A percentile compares a stretch with the other conserved stretches of the same genome.
phyloP scores from a whole-genome alignment of 192 early-diverging fungal species.

The Rhizoclosmatium sp. region DNA sequence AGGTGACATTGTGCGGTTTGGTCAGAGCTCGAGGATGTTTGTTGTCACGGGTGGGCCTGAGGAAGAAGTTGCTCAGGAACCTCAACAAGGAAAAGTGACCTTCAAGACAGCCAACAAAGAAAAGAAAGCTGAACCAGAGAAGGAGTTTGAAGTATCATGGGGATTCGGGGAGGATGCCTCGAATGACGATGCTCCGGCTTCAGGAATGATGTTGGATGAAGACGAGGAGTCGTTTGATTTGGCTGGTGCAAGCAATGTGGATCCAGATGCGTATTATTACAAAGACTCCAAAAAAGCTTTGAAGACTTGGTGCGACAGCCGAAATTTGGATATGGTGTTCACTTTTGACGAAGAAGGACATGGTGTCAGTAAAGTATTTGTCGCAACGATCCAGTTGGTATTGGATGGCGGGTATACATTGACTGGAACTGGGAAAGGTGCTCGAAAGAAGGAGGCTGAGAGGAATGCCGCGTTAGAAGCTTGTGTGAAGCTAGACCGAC shows the following conservation, averaged over 20 bases:
- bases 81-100: not conserved
- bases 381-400: conserved; percentile 48
- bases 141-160: conserved; percentile 53
- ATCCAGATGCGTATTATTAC: conserved; percentile 68
- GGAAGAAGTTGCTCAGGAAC: conserved; percentile 30
- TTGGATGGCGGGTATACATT: conserved; percentile 43
- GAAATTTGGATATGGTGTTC: conserved; percentile 43
- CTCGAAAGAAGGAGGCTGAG: conserved; percentile 57
- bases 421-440: conserved; percentile 38
- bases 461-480: conserved; percentile 56
- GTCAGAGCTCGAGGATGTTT: conserved; percentile 85
- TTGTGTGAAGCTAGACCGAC: conserved; percentile 57
- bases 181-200: conserved; percentile 56
- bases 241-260: conserved; percentile 10
- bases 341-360: conserved; percentile 49
- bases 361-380: conserved; percentile 38
- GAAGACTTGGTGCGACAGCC: conserved; percentile 61
- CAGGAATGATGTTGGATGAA: conserved; percentile 36
- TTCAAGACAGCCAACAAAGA: not conserved
- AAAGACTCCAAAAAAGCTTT: conserved; percentile 75
- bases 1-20: conserved; percentile 89
- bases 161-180: conserved; percentile 80
- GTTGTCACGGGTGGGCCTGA: conserved; percentile 68
- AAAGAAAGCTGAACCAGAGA: conserved; percentile 20
- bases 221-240: conserved; percentile 48